Evolutionary conservation across 805 yeast genomes (phyloP).

Genomic region (Monosporozyma aerobia): DNA sequence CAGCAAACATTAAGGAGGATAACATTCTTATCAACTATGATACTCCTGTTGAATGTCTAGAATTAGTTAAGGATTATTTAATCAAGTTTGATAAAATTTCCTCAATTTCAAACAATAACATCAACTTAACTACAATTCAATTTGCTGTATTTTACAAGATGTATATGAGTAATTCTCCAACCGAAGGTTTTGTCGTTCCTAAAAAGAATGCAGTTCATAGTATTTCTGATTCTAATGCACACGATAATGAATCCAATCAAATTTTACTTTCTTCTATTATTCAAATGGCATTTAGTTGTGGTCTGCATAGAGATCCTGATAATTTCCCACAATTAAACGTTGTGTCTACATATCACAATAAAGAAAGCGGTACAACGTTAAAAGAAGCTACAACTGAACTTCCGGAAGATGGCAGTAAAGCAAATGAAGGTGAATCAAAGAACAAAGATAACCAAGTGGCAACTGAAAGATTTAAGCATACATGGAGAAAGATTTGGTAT

Average conservation of each 20-base stretch:
- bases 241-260: conserved; percentile 51
- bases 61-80: conserved; percentile 22
- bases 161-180: conserved; percentile 50
- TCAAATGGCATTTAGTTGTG: conserved; percentile 61
- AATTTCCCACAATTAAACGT: conserved; percentile 37
- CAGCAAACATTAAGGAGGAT: conserved; percentile 24
- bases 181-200: conserved; percentile 20
- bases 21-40: conserved; percentile 19
- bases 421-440: conserved; percentile 1
- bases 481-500: conserved; percentile 54
- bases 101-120: conserved; percentile 27
- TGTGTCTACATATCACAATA: conserved; percentile 13
- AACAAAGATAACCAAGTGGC: conserved; percentile 14
- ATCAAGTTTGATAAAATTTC: conserved; percentile 29
- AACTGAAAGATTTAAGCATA: conserved; percentile 34
- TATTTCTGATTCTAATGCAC: conserved; percentile 16
- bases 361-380: conserved; percentile 4
- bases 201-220: conserved; percentile 7
- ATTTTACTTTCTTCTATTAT: conserved; percentile 46
- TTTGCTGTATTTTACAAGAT: conserved; percentile 48
- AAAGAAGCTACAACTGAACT: conserved; percentile 1
- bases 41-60: conserved; percentile 23
- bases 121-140: conserved; percentile 39
- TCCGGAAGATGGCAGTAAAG: conserved; percentile 1
- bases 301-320: conserved; percentile 60